These are phyloP conservation scores for Clitopilus passeckerianus DNA, from an alignment of 768 basidiomycete genomes.

Conservation along the genomic window DNA sequence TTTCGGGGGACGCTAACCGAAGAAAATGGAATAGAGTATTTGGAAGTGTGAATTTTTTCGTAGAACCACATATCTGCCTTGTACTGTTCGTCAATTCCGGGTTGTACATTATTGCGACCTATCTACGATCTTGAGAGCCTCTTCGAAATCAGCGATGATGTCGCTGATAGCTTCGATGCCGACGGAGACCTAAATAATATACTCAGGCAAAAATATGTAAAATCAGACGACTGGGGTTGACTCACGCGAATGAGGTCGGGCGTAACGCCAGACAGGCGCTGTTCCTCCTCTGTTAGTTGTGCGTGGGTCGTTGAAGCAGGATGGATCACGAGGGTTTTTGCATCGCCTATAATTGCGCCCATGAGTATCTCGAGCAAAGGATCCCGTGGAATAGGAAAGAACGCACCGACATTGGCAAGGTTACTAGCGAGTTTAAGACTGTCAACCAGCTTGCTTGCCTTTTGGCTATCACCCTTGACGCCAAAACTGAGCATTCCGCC, in stretches of 20 bases:
- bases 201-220: neutral
- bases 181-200: conserved; percentile 22
- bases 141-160: conserved; percentile 33
- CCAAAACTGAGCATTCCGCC: conserved; percentile 82
- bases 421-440: conserved; percentile 65
- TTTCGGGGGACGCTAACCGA: neutral
- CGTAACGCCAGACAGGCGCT: conserved; percentile 61
- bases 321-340: conserved; percentile 77
- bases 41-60: too few species aligned
- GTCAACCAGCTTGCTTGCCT: conserved; percentile 63
- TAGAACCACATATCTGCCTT: too few species aligned
- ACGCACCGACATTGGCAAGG: conserved; percentile 66
- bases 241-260: conserved; percentile 70
- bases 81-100: too few species aligned
- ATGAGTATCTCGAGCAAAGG: neutral
- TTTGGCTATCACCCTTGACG: conserved; percentile 48
- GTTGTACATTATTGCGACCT: neutral
- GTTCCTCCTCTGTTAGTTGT: conserved; percentile 60
- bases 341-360: conserved; percentile 37
- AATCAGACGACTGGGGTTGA: neutral
- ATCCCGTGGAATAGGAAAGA: neutral
- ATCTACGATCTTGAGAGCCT: conserved; percentile 12
- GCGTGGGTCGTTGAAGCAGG: conserved; percentile 76
- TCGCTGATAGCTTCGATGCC: conserved; percentile 33
- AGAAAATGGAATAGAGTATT: too few species aligned